phyloP scores from a whole-genome alignment of 2,329 filamentous ascomycete genomes.

The Nigrograna mackinnonii region DNA sequence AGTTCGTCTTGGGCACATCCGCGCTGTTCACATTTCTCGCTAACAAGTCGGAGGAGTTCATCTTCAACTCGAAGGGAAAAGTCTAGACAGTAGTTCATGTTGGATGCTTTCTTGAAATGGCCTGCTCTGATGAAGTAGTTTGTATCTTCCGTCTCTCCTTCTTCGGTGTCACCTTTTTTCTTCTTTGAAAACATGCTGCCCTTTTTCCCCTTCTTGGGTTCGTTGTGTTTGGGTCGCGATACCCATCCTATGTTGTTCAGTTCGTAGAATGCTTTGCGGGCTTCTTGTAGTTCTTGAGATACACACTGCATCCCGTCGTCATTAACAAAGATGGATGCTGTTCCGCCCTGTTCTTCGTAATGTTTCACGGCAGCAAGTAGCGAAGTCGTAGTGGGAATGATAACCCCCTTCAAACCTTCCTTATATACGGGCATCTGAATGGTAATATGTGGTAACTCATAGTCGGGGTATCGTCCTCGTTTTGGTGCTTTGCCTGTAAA shows the following conservation, averaged over 20 bases:
- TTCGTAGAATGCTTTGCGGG: slow-evolving; percentile 50
- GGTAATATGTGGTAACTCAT: slow-evolving; percentile 66
- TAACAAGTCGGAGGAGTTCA: slow-evolving; percentile 49
- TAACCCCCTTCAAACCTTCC: slow-evolving; percentile 74
- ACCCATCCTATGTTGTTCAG: slow-evolving; percentile 54
- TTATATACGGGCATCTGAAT: slow-evolving; percentile 89
- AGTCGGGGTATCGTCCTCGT: slow-evolving; percentile 14
- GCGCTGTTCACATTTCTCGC: slow-evolving; percentile 17
- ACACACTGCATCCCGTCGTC: slow-evolving; percentile 69
- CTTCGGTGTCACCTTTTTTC: slow-evolving; percentile 10
- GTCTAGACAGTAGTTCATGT: slow-evolving; percentile 72
- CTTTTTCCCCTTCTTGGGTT: slow-evolving; percentile 42
- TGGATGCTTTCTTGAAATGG: slow-evolving; percentile 57
- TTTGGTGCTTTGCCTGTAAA: slow-evolving; percentile 21
- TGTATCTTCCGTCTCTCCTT: slow-evolving; percentile 51
- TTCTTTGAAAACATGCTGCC: slow-evolving; percentile 28
- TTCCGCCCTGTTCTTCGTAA: slow-evolving; percentile 59
- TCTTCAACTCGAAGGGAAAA: slow-evolving; percentile 66
- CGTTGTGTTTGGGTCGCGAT: slow-evolving; percentile 45
- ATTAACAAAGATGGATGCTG: slow-evolving; percentile 68
- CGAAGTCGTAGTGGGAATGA: slow-evolving; percentile 75
- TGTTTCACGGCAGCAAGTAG: slow-evolving; percentile 65
- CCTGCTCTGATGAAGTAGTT: slow-evolving; percentile 25
- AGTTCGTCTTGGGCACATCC: slow-evolving; percentile 22
- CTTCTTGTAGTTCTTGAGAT: slow-evolving; percentile 46